Evolutionary conservation across 106 monocot genomes (phyloP), one percentile per base, ranked within the genome.

Genomic region (Dactylorhiza incarnata): DNA sequence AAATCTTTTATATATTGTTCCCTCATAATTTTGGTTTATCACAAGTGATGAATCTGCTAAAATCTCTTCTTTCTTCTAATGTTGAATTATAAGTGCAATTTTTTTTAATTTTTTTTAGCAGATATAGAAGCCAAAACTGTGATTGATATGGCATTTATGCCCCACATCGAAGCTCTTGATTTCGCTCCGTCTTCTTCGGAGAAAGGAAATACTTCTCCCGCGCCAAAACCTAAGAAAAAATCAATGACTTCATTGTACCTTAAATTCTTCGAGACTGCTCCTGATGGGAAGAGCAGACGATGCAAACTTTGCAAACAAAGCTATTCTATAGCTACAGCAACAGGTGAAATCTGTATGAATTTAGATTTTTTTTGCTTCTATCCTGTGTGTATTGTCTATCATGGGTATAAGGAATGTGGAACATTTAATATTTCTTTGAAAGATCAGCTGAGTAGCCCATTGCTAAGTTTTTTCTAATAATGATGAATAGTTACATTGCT

Each of bases 241-340:
- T 80, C 92, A 14, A 90, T 95, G 95, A 92, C 92, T 26, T 95
- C 95, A 16, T 67, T 88, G 10, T 95, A 88, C 72, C 95, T 95
- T 22, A 90, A 92, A 66, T 95, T 83, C 81, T 95, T 95, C 72
- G 92, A 95, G 80, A 88, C 88, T 7, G 84, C 90, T 54, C 71
- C 90, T 54, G 90, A 95, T 83, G 92, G 92, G 59, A 95, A 95
- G 80, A 90, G 84, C 26, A 86, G 92, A 66, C 78, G 78, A 52
- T 95, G 95, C 83, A 95, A 85, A 83, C 85, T 95, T 81, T 95
- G 95, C 92, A 95, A 85, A 62, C 92, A 95, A 74, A 92, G 88
- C 67, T 95, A 93, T 85, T 92, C 92, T 63, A 93, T 90, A 63
- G 81, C 90, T 70, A 95, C 95, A 45, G 93, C 92, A 52, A 92